Conservation (phyloP, 202 grass and related monocot genomes). For the Panicum hallii region DNA sequence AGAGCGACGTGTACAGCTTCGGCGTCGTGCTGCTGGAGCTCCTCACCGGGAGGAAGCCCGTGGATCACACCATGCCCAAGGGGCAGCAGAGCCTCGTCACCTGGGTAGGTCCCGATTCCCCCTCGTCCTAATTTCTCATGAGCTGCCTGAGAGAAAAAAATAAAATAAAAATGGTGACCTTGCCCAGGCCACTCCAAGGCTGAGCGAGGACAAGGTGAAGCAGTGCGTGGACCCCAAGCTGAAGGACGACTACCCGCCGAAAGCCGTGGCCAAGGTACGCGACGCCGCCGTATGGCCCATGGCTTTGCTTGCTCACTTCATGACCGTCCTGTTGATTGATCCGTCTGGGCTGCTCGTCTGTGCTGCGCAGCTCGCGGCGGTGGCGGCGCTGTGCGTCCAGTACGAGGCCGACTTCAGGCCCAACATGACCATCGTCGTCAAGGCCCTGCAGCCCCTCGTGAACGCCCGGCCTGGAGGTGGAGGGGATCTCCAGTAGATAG, state of each 20-base stretch:
- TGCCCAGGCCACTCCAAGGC: conserved; percentile 63
- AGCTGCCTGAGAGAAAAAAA: no score
- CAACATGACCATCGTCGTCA: conserved; percentile 86
- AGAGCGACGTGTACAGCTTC: conserved; percentile 81
- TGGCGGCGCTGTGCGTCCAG: conserved; percentile 73
- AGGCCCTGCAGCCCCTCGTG: conserved; percentile 74
- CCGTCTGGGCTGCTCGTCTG: not conserved
- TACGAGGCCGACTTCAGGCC: conserved; percentile 80
- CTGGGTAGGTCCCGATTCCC: conserved; percentile 45
- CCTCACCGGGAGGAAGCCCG: conserved; percentile 72
- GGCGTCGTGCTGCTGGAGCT: conserved; percentile 71
- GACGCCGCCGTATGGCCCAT: not conserved
- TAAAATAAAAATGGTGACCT: not conserved
- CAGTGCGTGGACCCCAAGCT: conserved; percentile 79
- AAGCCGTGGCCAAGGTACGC: conserved; percentile 75
- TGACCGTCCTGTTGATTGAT: not conserved
- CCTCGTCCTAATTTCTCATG: no score
- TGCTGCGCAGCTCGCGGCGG: conserved; percentile 60
- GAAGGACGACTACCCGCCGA: conserved; percentile 66
- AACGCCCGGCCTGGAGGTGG: conserved; percentile 39
- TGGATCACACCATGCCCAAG: conserved; percentile 81
- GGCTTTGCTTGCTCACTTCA: not conserved
- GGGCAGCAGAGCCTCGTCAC: conserved; percentile 78
- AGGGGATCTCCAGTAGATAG: conserved; percentile 45
- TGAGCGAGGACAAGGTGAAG: conserved; percentile 83